phyloP scores from a whole-genome alignment of 768 basidiomycete genomes.

The Pleurotus ostreatus region DNA sequence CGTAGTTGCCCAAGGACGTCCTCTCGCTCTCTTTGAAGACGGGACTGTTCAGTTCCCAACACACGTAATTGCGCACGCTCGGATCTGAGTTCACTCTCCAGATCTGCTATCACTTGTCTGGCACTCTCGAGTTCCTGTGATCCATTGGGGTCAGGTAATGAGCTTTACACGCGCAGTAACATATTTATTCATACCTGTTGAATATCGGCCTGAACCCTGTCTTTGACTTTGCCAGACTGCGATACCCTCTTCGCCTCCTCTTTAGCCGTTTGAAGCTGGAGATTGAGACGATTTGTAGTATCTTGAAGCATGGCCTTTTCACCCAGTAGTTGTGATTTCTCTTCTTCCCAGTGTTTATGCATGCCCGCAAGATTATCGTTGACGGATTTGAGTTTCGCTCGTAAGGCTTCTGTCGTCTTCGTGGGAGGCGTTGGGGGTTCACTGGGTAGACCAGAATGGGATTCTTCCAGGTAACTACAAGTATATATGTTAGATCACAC shows the following conservation, averaged over 20 bases:
- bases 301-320: slow-evolving; percentile 75
- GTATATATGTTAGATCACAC: not conserved
- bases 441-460: slow-evolving; percentile 38
- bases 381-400: slow-evolving; percentile 53
- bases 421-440: slow-evolving; percentile 70
- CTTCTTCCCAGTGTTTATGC: slow-evolving; percentile 68
- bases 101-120: slow-evolving; percentile 56
- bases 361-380: slow-evolving; percentile 61
- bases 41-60: slow-evolving; percentile 60
- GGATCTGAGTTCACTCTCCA: slow-evolving; percentile 66
- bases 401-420: slow-evolving; percentile 61
- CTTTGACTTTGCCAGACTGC: slow-evolving; percentile 48
- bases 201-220: slow-evolving; percentile 43
- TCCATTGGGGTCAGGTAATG: not conserved
- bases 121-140: slow-evolving; percentile 69
- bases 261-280: slow-evolving; percentile 53
- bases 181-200: slow-evolving; percentile 47
- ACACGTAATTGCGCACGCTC: slow-evolving; percentile 66
- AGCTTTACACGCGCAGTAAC: not conserved
- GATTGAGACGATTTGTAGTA: slow-evolving; percentile 61
- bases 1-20: slow-evolving; percentile 59
- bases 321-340: slow-evolving; percentile 55
- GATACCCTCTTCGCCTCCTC: slow-evolving; percentile 51
- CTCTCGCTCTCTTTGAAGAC: slow-evolving; percentile 61
- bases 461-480: slow-evolving; percentile 50